These are phyloP conservation scores for Phaeolepiota aurea DNA, from an alignment of 768 basidiomycete genomes.

Conservation along the genomic window DNA sequence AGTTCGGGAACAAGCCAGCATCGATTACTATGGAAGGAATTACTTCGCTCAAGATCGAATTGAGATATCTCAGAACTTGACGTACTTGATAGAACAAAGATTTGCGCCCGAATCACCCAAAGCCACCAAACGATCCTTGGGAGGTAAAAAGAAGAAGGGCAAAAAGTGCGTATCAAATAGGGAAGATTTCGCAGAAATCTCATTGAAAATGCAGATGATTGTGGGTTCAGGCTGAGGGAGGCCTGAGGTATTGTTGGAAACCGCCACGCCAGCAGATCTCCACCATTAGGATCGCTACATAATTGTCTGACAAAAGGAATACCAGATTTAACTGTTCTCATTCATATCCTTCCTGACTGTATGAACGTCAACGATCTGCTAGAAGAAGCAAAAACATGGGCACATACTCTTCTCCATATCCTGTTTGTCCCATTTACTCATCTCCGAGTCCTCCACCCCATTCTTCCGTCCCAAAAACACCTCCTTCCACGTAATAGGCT, in stretches of 20 bases:
- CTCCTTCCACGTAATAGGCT: conserved; percentile 38
- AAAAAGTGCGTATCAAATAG: neutral
- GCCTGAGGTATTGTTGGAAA: too few species aligned
- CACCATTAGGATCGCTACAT: too few species aligned
- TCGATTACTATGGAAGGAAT: neutral
- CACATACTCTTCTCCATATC: conserved; percentile 31
- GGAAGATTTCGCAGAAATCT: too few species aligned
- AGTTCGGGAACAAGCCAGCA: neutral
- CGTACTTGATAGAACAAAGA: neutral
- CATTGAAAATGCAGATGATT: too few species aligned
- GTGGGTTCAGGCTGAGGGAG: too few species aligned
- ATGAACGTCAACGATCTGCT: neutral
- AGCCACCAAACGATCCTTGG: neutral
- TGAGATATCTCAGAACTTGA: neutral
- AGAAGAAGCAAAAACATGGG: neutral
- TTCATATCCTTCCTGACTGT: neutral
- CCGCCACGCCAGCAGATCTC: too few species aligned
- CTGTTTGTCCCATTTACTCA: conserved; percentile 27
- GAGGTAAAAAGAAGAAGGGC: neutral
- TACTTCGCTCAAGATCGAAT: neutral
- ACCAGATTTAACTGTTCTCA: neutral
- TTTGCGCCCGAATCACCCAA: neutral
- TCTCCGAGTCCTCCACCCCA: conserved; percentile 9
- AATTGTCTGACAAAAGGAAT: too few species aligned
- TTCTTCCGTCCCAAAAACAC: conserved; percentile 36